Evolutionary conservation across 2,329 filamentous ascomycete genomes (phyloP).

Genomic region (Cytospora leucostoma): DNA sequence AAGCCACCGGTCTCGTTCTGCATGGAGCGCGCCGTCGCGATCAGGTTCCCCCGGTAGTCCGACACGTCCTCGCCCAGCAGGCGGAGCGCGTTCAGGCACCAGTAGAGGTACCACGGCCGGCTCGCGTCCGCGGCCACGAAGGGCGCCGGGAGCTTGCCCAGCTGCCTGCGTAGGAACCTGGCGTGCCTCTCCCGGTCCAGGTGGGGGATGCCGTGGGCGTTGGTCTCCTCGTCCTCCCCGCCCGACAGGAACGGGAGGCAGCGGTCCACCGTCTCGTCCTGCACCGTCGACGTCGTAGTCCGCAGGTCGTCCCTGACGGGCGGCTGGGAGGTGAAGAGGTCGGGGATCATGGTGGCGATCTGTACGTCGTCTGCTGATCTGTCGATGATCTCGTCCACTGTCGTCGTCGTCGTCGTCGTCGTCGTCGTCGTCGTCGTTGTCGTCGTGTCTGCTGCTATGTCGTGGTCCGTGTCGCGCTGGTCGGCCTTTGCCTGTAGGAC

Average conservation of each 20-base stretch:
- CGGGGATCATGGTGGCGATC: constrained; percentile 45
- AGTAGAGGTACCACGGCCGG: constrained; percentile 93
- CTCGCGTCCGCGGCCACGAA: constrained; percentile 82
- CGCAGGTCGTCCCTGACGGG: constrained; percentile 64
- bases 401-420: background rate
- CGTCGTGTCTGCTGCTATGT: background rate
- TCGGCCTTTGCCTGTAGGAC: constrained; percentile 23
- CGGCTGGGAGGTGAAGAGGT: constrained; percentile 60
- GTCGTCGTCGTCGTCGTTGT: background rate
- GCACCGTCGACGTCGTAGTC: constrained; percentile 68
- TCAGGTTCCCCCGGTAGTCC: constrained; percentile 67
- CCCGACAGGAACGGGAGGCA: constrained; percentile 70
- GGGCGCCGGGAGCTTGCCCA: constrained; percentile 64
- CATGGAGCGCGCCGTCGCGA: constrained; percentile 75
- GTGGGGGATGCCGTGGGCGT: constrained; percentile 71
- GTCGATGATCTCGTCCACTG: constrained; percentile 31
- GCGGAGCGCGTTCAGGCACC: constrained; percentile 76
- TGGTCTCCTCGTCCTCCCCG: constrained; percentile 56
- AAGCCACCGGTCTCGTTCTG: constrained; percentile 86
- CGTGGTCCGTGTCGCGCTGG: constrained; percentile 2
- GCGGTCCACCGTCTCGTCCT: constrained; percentile 67
- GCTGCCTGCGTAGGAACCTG: constrained; percentile 60
- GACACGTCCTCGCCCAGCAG: constrained; percentile 74
- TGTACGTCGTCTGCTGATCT: constrained; percentile 5
- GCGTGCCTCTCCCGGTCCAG: constrained; percentile 67